Evolutionary conservation across 108 stramenopile genomes (phyloP), one percentile per base, ranked within the genome.

Genomic region (Hondaea fermentalgiana): DNA sequence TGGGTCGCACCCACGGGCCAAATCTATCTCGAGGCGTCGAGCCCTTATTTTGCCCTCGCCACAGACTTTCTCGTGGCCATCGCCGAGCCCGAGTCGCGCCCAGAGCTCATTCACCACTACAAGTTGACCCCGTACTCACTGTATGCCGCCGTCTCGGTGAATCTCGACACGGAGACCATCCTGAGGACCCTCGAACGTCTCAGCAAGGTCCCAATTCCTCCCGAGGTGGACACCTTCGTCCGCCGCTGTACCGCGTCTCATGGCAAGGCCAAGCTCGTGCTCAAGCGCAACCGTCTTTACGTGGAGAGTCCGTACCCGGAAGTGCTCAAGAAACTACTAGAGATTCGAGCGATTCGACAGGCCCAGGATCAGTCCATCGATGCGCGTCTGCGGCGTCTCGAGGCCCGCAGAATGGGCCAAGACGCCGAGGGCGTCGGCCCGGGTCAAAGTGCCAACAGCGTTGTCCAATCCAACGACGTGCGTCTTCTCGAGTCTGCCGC

Each of bases 21-120:
- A 42, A 99, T 99, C 83, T 97, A 96, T 72, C 90, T 99, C 35
- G 99, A 99, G 91, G 97, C 98, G 57, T 96, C 95, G 91, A 95
- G 95, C 72, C 95, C 95, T 25, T 88, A 98, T n/a, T 99, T 99
- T 91, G 89, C 89, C 58, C 93, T 94, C 89, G 98, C 99, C n/a
- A 97, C 97, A 87, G 99, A 99, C 91, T 99, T 99, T 92, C 88
- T 99, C 16, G 97, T 99, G n/a, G 98, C 99, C 43, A 98, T 99
- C 87, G 91, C 96, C 23, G 99, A 99, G 90, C 99, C 99, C 4
- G 97, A 97, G 47, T 94, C 98, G 1, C 93, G 99, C 47, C 99
- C 99, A 17, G 98, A 98, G 91, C 97, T 96, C 91, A 71, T 99
- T 5, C 99, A 99, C 90, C 95, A 97, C 88, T 99, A 99, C 94